These are phyloP conservation scores for Alternaria hordeiaustralica DNA, from an alignment of 2,329 filamentous ascomycete genomes.

Conservation along the genomic window DNA sequence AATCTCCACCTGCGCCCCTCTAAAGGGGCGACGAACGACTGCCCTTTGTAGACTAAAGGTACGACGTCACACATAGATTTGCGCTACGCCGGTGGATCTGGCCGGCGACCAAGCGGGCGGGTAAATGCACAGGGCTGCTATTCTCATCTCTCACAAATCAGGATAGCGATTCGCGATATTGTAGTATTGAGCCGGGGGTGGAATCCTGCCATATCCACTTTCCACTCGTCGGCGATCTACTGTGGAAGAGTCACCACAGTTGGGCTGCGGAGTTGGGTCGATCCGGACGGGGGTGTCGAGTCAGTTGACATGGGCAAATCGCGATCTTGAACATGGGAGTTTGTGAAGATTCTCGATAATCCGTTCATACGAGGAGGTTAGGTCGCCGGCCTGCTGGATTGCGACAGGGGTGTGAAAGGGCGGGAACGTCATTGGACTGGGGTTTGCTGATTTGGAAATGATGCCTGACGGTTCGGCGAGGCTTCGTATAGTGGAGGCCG, in stretches of 20 bases:
- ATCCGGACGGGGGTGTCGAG: constrained; percentile 11
- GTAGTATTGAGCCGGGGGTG: neutral
- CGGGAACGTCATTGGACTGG: neutral
- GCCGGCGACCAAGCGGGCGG: constrained; percentile 4
- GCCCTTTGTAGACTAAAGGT: neutral
- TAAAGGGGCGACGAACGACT: neutral
- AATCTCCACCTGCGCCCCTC: constrained; percentile 1
- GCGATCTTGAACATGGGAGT: neutral
- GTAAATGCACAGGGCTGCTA: neutral
- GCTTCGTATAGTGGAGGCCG: neutral
- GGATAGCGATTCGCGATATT: neutral
- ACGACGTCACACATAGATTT: constrained; percentile 11
- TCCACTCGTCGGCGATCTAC: constrained; percentile 6
- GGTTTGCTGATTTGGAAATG: constrained; percentile 6
- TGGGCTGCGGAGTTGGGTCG: constrained; percentile 10
- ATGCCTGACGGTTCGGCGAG: constrained; percentile 12
- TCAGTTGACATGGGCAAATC: constrained; percentile 2
- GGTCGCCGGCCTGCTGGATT: neutral
- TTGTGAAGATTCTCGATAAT: neutral
- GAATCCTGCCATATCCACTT: neutral
- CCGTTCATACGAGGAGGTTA: neutral
- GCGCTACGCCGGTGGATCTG: constrained; percentile 9
- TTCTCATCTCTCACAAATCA: neutral
- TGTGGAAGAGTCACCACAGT: neutral
- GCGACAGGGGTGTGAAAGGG: neutral